These are phyloP conservation scores for Candida dubliniensis DNA, from an alignment of 1,139 yeast genomes.

Conservation along the genomic window DNA sequence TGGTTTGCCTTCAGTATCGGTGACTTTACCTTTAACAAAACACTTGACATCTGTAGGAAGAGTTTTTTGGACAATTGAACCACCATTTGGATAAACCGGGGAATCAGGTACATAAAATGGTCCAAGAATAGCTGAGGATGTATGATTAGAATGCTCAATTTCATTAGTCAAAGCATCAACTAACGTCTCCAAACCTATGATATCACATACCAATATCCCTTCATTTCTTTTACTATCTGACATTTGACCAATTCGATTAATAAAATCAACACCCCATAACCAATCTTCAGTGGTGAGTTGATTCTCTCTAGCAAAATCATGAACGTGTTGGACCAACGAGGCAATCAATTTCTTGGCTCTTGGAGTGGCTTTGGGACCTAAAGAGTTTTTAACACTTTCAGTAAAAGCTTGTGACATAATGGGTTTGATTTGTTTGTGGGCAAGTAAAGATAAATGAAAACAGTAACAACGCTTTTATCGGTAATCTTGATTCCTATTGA, in stretches of 20 bases:
- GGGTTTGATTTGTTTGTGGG: slow-evolving; percentile 33
- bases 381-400: slow-evolving; percentile 23
- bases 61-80: slow-evolving; percentile 25
- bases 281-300: slow-evolving; percentile 18
- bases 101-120: slow-evolving; percentile 30
- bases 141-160: slow-evolving; percentile 20
- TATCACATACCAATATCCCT: slow-evolving; percentile 18
- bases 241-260: slow-evolving; percentile 18
- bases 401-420: slow-evolving; percentile 27
- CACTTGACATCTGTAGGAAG: slow-evolving; percentile 21
- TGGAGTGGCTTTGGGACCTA: slow-evolving; percentile 31
- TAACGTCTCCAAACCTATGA: slow-evolving; percentile 16
- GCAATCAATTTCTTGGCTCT: slow-evolving; percentile 21
- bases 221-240: slow-evolving; percentile 17
- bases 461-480: slow-evolving; percentile 10
- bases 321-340: slow-evolving; percentile 21
- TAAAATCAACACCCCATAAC: slow-evolving; percentile 17
- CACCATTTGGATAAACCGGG: slow-evolving; percentile 27
- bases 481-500: not conserved
- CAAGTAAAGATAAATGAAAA: slow-evolving; percentile 27
- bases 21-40: slow-evolving; percentile 24
- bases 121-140: slow-evolving; percentile 31
- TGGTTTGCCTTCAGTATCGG: slow-evolving; percentile 16
- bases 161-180: slow-evolving; percentile 21
- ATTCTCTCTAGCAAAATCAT: slow-evolving; percentile 18